Evolutionary conservation across 2,329 filamentous ascomycete genomes (phyloP).

Genomic region (Sordariomycetes sp.): DNA sequence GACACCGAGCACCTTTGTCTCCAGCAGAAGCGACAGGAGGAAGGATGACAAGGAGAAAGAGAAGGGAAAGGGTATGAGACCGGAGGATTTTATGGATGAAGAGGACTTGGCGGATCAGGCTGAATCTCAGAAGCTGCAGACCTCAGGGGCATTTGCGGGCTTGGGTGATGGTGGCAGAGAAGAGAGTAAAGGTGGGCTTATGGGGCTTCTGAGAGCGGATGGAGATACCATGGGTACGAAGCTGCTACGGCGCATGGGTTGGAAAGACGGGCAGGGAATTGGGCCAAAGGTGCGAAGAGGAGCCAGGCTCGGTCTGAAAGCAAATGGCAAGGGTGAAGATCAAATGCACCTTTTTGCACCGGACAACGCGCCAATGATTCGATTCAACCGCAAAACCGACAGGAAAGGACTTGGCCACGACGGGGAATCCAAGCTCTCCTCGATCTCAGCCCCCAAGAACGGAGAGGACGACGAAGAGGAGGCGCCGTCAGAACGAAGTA

Average conservation of each 20-base stretch:
- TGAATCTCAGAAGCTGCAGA: constrained; percentile 67
- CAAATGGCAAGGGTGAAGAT: constrained; percentile 24
- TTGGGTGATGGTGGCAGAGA: constrained; percentile 53
- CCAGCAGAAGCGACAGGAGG: constrained; percentile 70
- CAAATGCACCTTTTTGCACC: constrained; percentile 73
- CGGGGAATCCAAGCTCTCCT: constrained; percentile 44
- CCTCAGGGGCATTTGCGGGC: constrained; percentile 63
- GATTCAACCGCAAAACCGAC: constrained; percentile 56
- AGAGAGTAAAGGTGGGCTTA: constrained; percentile 35
- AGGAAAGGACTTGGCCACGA: constrained; percentile 62
- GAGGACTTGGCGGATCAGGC: constrained; percentile 85
- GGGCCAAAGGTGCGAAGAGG: constrained; percentile 74
- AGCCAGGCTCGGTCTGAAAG: constrained; percentile 51
- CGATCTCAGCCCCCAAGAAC: constrained; percentile 12
- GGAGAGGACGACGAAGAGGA: constrained; percentile 28
- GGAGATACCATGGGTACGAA: constrained; percentile 84
- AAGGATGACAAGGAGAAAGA: constrained; percentile 44
- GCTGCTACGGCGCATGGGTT: constrained; percentile 85
- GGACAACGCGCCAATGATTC: constrained; percentile 63
- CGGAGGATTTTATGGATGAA: constrained; percentile 96
- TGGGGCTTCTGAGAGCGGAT: constrained; percentile 61
- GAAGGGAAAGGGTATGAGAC: constrained; percentile 55
- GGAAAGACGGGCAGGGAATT: constrained; percentile 88
- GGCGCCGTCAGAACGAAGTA: neutral
- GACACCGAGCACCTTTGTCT: constrained; percentile 86